phyloP scores from a whole-genome alignment of 208 protist genomes.

The Porcisia hertigi region DNA sequence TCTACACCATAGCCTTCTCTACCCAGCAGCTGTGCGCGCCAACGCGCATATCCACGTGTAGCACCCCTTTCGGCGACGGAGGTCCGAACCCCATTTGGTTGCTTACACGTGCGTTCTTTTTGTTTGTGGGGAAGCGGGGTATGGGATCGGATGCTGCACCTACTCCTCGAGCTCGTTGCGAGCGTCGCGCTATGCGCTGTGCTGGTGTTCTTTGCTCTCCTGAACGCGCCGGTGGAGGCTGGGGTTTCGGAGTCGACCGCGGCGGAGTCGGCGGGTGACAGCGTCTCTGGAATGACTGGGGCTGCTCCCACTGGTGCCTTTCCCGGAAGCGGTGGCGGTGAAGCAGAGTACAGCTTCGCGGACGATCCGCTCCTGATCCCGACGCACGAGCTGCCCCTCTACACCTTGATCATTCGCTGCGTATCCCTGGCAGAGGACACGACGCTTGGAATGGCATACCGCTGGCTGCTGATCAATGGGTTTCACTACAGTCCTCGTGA shows the following conservation, averaged over 20 bases:
- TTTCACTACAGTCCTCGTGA: conserved; percentile 28
- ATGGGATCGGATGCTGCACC: conserved; percentile 35
- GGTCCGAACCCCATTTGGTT: background rate
- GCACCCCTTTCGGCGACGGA: background rate
- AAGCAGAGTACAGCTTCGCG: background rate
- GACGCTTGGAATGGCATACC: conserved; percentile 18
- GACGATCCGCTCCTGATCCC: conserved; percentile 17
- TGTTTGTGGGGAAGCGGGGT: background rate
- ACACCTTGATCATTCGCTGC: conserved; percentile 10
- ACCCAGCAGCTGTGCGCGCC: background rate
- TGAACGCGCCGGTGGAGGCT: conserved; percentile 55
- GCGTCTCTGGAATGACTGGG: background rate
- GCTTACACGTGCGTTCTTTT: background rate
- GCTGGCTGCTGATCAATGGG: conserved; percentile 29
- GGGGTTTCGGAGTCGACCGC: conserved; percentile 14
- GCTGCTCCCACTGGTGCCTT: background rate
- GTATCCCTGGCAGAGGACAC: conserved; percentile 21
- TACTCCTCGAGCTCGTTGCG: conserved; percentile 69
- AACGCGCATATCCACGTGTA: background rate
- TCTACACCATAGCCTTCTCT: background rate
- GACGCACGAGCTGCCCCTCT: conserved; percentile 24
- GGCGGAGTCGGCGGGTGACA: conserved; percentile 7
- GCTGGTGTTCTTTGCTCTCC: conserved; percentile 69
- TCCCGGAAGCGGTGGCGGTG: background rate
- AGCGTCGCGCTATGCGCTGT: conserved; percentile 53